Conservation (phyloP, 1,284 basidiomycete species). For the Cystobasidium pallidum region DNA sequence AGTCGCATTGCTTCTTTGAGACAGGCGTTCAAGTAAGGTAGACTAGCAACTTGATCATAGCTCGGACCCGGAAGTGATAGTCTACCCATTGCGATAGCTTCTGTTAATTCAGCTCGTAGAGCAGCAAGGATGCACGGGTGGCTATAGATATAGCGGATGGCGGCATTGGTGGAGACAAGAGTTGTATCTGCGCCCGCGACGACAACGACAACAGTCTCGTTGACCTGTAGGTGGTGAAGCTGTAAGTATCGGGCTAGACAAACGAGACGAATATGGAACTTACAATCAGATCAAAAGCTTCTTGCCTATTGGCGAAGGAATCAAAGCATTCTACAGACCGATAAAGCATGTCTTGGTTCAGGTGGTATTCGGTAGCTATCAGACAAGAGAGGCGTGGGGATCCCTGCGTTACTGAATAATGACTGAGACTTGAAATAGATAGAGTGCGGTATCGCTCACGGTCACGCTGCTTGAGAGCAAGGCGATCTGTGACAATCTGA, state of each 20-base stretch:
- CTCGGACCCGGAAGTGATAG: constrained; percentile 48
- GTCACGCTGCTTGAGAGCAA: constrained; percentile 18
- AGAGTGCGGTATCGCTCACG: constrained; percentile 8
- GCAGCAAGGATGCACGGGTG: constrained; percentile 50
- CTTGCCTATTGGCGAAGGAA: background rate
- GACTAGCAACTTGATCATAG: constrained; percentile 51
- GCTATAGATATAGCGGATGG: constrained; percentile 53
- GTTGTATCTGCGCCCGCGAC: constrained; percentile 54
- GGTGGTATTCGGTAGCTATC: background rate
- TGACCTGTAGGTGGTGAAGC: no score
- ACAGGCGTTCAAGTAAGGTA: constrained; percentile 53
- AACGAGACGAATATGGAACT: background rate
- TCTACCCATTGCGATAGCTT: constrained; percentile 49
- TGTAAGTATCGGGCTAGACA: no score
- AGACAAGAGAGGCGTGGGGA: background rate
- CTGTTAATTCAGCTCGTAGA: constrained; percentile 51
- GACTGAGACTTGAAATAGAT: background rate
- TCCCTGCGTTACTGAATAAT: no score
- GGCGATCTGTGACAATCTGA: constrained; percentile 20
- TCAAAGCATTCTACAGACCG: constrained; percentile 24
- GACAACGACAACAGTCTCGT: constrained; percentile 1
- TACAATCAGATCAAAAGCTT: constrained; percentile 4
- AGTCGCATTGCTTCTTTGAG: constrained; percentile 54
- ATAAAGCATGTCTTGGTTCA: constrained; percentile 29
- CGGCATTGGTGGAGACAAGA: constrained; percentile 50